These are phyloP conservation scores for Thuidium tamariscinum DNA, from an alignment of 225 moss, liverwort and hornwort species.

Conservation along the genomic window DNA sequence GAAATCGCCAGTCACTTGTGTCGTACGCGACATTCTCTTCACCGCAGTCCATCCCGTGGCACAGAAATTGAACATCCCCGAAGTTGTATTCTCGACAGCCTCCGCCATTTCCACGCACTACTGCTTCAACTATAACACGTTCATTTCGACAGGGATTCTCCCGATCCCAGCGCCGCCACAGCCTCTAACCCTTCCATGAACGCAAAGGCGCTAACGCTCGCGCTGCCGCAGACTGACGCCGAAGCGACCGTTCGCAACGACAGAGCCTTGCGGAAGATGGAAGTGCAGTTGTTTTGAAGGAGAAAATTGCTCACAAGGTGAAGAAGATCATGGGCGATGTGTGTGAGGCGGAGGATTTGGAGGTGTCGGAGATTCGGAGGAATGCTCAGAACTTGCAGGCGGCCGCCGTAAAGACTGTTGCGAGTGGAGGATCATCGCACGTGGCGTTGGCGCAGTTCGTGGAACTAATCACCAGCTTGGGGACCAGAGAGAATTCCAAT, in stretches of 20 bases:
- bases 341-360: background rate
- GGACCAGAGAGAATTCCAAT: background rate
- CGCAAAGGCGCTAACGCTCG: background rate
- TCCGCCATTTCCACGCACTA: background rate
- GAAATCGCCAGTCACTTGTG: background rate
- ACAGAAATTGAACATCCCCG: background rate
- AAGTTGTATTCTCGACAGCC: background rate
- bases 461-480: background rate
- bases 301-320: background rate
- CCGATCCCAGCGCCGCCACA: background rate
- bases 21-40: background rate
- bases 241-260: background rate
- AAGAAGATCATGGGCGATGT: background rate
- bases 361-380: background rate
- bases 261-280: background rate
- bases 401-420: background rate
- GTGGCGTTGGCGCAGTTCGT: background rate
- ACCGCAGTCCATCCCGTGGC: background rate
- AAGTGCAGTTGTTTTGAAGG: background rate
- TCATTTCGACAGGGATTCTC: background rate
- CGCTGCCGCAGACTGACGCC: background rate
- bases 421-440: background rate
- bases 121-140: background rate
- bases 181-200: background rate
- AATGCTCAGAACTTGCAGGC: background rate